Evolutionary conservation across 306 rosid genomes (phyloP).

Genomic region (Medicago ruthenica): DNA sequence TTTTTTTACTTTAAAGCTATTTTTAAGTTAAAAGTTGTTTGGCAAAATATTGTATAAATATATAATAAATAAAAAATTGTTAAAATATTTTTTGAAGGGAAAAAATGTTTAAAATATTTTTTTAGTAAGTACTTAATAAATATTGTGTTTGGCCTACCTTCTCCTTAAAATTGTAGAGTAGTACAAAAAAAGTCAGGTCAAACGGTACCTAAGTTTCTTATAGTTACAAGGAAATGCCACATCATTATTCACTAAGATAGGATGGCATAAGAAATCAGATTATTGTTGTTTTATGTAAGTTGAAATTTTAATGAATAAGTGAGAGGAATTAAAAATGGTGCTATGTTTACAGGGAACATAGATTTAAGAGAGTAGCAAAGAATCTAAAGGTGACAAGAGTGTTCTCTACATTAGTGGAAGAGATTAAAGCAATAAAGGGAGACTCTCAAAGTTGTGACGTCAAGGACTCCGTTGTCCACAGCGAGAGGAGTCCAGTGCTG

Average conservation of each 20-base stretch:
- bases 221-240: not conserved
- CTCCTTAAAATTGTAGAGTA: too few species aligned
- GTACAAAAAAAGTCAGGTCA: too few species aligned
- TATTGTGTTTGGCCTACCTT: too few species aligned
- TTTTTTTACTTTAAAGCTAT: too few species aligned
- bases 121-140: too few species aligned
- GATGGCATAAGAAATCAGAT: not conserved
- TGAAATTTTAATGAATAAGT: not conserved
- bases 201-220: not conserved
- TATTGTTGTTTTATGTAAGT: too few species aligned
- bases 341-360: constrained; percentile 54
- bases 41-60: too few species aligned
- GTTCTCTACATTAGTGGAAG: constrained; percentile 78
- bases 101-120: too few species aligned
- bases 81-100: too few species aligned
- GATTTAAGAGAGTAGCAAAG: constrained; percentile 68
- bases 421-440: constrained; percentile 72
- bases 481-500: constrained; percentile 78
- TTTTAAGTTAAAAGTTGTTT: too few species aligned
- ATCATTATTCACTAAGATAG: not conserved
- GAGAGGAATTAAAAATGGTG: not conserved
- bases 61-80: too few species aligned
- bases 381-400: constrained; percentile 67
- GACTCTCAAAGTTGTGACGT: constrained; percentile 45
- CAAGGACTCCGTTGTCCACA: constrained; percentile 56